Percentiles rank a stretch among this genome's conserved stretches.
Evolutionary conservation across 164 flowering plant species (phyloP).

Genomic region (Aristolochia fimbriata): DNA sequence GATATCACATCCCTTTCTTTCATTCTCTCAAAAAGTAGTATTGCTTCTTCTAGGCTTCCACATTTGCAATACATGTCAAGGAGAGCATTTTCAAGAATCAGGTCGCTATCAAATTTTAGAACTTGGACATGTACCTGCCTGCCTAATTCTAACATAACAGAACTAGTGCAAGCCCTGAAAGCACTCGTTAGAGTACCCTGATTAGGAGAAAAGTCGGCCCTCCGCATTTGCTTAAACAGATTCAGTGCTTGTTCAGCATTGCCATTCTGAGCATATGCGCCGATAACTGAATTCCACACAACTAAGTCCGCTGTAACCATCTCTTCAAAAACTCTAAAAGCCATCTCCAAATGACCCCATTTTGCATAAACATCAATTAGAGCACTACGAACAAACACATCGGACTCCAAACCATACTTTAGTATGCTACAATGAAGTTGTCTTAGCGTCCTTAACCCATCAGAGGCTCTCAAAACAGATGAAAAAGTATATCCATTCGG

Average conservation of each 20-base stretch:
- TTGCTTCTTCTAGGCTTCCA: conserved; percentile 78
- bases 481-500: conserved; percentile 80
- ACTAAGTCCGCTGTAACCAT: conserved; percentile 59
- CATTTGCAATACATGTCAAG: conserved; percentile 95
- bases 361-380: conserved; percentile 64
- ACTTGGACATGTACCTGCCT: conserved; percentile 79
- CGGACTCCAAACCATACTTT: conserved; percentile 57
- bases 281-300: conserved; percentile 85
- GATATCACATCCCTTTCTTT: conserved; percentile 62
- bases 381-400: conserved; percentile 77
- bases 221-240: conserved; percentile 61
- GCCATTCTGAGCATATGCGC: conserved; percentile 70
- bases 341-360: conserved; percentile 44
- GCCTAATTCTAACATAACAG: conserved; percentile 68
- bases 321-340: conserved; percentile 44
- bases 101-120: conserved; percentile 47
- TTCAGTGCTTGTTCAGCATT: conserved; percentile 60
- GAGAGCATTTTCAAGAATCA: conserved; percentile 73
- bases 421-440: conserved; percentile 58
- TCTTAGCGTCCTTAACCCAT: conserved; percentile 27
- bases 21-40: conserved; percentile 39
- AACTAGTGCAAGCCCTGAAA: conserved; percentile 70
- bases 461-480: conserved; percentile 64
- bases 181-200: conserved; percentile 66
- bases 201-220: conserved; percentile 49